Evolutionary conservation across 2,329 filamentous ascomycete genomes (phyloP), one percentile per base, ranked within the genome.

Genomic region (Gremmenia infestans): DNA sequence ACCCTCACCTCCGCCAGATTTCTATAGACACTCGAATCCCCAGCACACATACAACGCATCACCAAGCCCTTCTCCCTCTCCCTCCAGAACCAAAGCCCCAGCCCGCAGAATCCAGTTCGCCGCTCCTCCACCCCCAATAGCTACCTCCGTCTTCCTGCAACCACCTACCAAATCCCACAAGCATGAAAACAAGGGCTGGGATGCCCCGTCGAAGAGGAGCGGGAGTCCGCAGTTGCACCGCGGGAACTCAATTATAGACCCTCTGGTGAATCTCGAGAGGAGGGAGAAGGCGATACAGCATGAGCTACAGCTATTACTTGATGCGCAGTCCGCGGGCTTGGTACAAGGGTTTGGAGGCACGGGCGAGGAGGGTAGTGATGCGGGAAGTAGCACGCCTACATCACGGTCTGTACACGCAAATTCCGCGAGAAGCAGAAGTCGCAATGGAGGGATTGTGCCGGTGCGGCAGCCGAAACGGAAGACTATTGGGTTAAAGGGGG

Each of bases 401-500:
- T 55, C 53, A 7, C 52, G 58, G 37, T 53, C 53, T 58, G 9
- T 60, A 37, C 45, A 56, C 5, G 50, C 54, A 19, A 58, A 54
- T 45, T 35, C 42, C 3, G 14, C 37, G 42, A 22, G 42, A 23
- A 61, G 56, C 67, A n/a, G 43, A 4, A 61, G 45, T 19, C 42
- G 55, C 28, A 37, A 56, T 35, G 47, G 37, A 28, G 65, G 64
- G n/a, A 73, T 86, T 47, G 75, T 84, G n/a, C 85, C 83, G 1
- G 79, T 84, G 39, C 79, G 78, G 28, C 83, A 86, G 60, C 83
- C 83, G 0, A 74, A 73, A 32, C 71, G 72, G 45, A 77, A 62
- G 54, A 81, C 78, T 37, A 68, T 81, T 8, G 80, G 84, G 0
- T 74, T 91, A 14, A 77, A 78, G 28, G 78, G 79, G 17, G 86